These are phyloP conservation scores for Coniochaeta prunicola DNA, from an alignment of 2,329 filamentous ascomycete genomes.

Conservation along the genomic window DNA sequence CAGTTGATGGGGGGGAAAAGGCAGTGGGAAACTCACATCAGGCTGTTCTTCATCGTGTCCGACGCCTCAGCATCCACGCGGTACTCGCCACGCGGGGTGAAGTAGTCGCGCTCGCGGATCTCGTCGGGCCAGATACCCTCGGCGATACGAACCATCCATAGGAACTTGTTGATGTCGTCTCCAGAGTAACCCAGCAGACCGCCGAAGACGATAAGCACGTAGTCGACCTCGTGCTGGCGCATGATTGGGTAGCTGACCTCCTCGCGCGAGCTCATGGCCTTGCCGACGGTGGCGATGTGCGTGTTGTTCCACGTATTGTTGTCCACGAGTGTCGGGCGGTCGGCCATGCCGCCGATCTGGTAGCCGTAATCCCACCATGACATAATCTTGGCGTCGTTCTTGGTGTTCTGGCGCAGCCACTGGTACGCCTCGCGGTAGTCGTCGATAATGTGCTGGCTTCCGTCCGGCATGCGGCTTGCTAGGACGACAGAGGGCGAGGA, in stretches of 20 bases:
- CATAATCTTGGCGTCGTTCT: slow-evolving; percentile 95
- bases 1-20: not conserved
- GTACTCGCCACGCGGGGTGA: slow-evolving; percentile 90
- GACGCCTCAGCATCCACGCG: slow-evolving; percentile 88
- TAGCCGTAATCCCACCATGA: slow-evolving; percentile 99
- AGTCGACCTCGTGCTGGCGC: slow-evolving; percentile 97
- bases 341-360: slow-evolving; percentile 99
- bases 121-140: slow-evolving; percentile 99
- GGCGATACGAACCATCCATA: slow-evolving; percentile 99
- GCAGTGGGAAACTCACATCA: slow-evolving; percentile 65
- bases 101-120: slow-evolving; percentile 94
- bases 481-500: slow-evolving; percentile 96
- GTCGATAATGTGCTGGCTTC: slow-evolving; percentile 96
- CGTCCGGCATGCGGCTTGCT: slow-evolving; percentile 85
- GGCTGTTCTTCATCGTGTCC: slow-evolving; percentile 96
- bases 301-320: slow-evolving; percentile 99
- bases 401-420: slow-evolving; percentile 97
- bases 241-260: slow-evolving; percentile 99
- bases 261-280: slow-evolving; percentile 95
- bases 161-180: slow-evolving; percentile 99
- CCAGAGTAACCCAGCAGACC: slow-evolving; percentile 94
- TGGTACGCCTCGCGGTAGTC: slow-evolving; percentile 99
- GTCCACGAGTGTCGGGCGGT: slow-evolving; percentile 92
- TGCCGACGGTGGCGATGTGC: slow-evolving; percentile 96
- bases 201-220: slow-evolving; percentile 95